phyloP scores from a whole-genome alignment of 768 basidiomycete genomes.

The Imleria badia region DNA sequence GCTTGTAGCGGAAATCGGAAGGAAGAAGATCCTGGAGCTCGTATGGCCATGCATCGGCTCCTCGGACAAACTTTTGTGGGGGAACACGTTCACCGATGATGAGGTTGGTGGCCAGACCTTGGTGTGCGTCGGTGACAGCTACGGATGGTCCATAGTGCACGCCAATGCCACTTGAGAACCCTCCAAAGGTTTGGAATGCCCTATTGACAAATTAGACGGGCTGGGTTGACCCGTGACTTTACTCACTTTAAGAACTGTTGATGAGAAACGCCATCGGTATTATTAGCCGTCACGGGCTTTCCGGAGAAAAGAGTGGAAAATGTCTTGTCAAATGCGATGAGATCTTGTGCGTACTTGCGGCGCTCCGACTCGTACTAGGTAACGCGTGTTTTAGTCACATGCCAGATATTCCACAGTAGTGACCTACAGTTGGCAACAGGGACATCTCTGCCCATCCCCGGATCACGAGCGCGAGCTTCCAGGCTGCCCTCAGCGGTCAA shows the following conservation, averaged over 20 bases:
- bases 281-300: slow-evolving; percentile 42
- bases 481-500: slow-evolving; percentile 31
- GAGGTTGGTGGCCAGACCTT: slow-evolving; percentile 39
- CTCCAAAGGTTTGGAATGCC: slow-evolving; percentile 44
- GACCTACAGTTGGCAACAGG: slow-evolving; percentile 45
- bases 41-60: slow-evolving; percentile 44
- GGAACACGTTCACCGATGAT: slow-evolving; percentile 51
- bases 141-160: slow-evolving; percentile 47
- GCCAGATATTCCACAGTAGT: background rate
- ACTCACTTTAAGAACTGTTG: slow-evolving; percentile 46
- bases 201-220: slow-evolving; percentile 25
- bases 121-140: slow-evolving; percentile 35
- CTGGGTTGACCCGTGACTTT: background rate
- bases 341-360: slow-evolving; percentile 51
- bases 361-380: slow-evolving; percentile 53
- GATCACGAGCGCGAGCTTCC: slow-evolving; percentile 54
- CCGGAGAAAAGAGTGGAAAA: slow-evolving; percentile 54
- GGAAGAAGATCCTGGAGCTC: slow-evolving; percentile 52
- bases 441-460: slow-evolving; percentile 46
- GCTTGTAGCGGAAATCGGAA: slow-evolving; percentile 48
- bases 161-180: slow-evolving; percentile 49
- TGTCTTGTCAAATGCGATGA: slow-evolving; percentile 53
- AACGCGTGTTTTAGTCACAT: background rate
- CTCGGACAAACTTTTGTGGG: slow-evolving; percentile 47
- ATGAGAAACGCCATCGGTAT: slow-evolving; percentile 39